A percentile compares a stretch with the other conserved stretches of the same genome.
phyloP scores from a whole-genome alignment of 495 filamentous ascomycete genomes.

The Cetradonia linearis region DNA sequence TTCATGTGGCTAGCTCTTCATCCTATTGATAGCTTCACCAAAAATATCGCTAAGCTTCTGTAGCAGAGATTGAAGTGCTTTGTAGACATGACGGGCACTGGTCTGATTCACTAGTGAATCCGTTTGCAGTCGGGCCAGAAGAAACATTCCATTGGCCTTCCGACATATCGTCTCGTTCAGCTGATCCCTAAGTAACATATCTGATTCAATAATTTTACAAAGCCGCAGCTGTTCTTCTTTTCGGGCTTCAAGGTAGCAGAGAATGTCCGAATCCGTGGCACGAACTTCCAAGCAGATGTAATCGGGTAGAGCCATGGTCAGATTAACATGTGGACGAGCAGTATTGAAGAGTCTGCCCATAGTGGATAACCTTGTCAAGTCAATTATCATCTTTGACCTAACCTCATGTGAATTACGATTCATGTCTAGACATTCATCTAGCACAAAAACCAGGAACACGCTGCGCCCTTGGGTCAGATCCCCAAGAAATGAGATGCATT shows the following conservation, averaged over 20 bases:
- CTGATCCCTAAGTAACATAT: not conserved
- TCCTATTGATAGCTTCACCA: not conserved
- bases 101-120: conserved; percentile 6
- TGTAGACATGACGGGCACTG: conserved; percentile 4
- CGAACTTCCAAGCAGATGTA: not conserved
- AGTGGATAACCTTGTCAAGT: not conserved
- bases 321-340: conserved; percentile 5
- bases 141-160: conserved; percentile 10
- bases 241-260: not conserved
- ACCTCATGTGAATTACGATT: not conserved
- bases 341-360: not conserved
- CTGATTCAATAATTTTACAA: not conserved
- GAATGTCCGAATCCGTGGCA: not conserved
- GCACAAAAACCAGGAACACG: not conserved
- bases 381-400: not conserved
- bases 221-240: not conserved
- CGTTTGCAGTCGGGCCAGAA: conserved; percentile 6
- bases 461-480: not conserved
- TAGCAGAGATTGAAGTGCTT: not conserved
- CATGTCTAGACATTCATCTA: conserved; percentile 2
- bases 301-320: not conserved
- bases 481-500: not conserved
- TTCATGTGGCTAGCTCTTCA: not conserved
- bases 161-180: not conserved
- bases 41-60: conserved; percentile 4